phyloP scores from a whole-genome alignment of 352 stramenopile genomes.

The Globisporangium echinulatum region DNA sequence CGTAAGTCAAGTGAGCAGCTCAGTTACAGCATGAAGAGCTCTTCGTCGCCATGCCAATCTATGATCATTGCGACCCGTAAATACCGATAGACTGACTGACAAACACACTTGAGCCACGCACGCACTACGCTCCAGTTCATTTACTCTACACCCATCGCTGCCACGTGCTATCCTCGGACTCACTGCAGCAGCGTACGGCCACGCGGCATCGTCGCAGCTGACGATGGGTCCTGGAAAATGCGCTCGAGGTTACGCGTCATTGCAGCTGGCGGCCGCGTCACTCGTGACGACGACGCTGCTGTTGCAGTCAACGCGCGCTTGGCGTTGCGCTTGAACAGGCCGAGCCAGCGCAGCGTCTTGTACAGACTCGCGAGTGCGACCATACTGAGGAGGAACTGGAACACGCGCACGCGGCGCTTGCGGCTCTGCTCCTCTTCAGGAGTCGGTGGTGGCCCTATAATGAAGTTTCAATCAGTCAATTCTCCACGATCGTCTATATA shows the following conservation, averaged over 20 bases:
- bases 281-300: constrained; percentile 2
- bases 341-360: constrained; percentile 53
- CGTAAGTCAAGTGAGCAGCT: no score
- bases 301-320: background rate
- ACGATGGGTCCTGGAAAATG: constrained; percentile 65
- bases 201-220: background rate
- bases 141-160: constrained; percentile 4
- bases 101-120: no score
- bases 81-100: no score
- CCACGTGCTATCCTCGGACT: background rate
- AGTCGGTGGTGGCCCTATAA: constrained; percentile 41
- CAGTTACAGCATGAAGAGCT: no score
- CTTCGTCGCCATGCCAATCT: no score
- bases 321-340: constrained; percentile 27
- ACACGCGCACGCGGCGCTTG: constrained; percentile 61
- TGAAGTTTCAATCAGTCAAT: background rate
- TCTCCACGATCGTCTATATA: background rate
- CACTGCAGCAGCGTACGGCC: constrained; percentile 12
- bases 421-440: constrained; percentile 74
- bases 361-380: constrained; percentile 41
- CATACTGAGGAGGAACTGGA: constrained; percentile 76
- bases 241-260: constrained; percentile 45
- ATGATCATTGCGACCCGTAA: no score
- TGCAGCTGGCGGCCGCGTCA: constrained; percentile 18
- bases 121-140: background rate